Evolutionary conservation across 1,284 basidiomycete species (phyloP).

Genomic region (Boletellus deceptivus): DNA sequence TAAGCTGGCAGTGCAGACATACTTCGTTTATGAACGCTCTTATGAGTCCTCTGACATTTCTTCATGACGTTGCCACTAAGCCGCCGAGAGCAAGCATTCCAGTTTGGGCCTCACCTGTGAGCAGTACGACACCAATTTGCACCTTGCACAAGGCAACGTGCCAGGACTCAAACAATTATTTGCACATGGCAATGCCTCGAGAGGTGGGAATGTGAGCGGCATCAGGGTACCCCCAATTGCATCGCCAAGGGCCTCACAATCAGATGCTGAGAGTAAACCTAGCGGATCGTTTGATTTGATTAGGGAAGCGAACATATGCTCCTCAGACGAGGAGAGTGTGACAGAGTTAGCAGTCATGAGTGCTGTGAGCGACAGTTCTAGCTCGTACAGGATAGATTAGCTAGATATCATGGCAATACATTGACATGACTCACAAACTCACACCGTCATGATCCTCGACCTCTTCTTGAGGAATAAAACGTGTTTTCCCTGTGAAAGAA

Average conservation of each 20-base stretch:
- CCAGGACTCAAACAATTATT: conserved; percentile 29
- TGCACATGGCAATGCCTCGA: conserved; percentile 23
- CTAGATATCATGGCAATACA: neutral
- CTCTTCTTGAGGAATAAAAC: conserved; percentile 8
- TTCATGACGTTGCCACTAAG: neutral
- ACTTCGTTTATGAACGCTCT: conserved; percentile 20
- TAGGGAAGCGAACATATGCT: conserved; percentile 9
- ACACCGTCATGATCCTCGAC: neutral
- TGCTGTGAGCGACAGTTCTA: neutral
- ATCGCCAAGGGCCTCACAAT: conserved; percentile 21
- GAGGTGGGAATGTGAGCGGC: conserved; percentile 13
- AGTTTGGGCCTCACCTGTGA: conserved; percentile 28
- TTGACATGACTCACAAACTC: neutral
- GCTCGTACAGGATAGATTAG: neutral
- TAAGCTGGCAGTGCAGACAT: neutral
- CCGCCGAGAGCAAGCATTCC: neutral
- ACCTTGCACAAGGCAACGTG: conserved; percentile 30
- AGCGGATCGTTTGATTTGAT: conserved; percentile 24
- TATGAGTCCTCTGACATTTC: conserved; percentile 25
- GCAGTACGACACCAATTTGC: conserved; percentile 41
- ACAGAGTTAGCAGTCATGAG: conserved; percentile 9
- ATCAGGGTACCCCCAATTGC: conserved; percentile 15
- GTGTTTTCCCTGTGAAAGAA: conserved; percentile 9
- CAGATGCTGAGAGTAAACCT: conserved; percentile 10
- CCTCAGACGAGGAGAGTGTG: neutral